phyloP scores from a whole-genome alignment of 2,329 filamentous ascomycete genomes.

The Hymenoscyphus salicellus region DNA sequence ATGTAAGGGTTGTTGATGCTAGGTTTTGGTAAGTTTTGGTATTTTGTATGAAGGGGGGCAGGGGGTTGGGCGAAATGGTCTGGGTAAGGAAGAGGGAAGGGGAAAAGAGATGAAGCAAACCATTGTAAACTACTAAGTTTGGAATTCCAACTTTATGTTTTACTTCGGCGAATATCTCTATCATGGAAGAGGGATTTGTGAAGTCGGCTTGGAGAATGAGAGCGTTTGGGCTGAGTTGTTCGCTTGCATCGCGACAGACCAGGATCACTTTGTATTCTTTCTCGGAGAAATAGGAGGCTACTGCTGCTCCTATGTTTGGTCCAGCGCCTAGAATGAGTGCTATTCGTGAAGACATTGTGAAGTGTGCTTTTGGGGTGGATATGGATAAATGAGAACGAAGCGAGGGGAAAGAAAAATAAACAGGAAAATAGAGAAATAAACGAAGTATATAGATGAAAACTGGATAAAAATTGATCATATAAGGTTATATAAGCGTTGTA shows the following conservation, averaged over 20 bases:
- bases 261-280: slow-evolving; percentile 44
- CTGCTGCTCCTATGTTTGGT: slow-evolving; percentile 38
- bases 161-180: slow-evolving; percentile 40
- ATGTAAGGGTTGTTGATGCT: too few species aligned
- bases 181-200: slow-evolving; percentile 25
- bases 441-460: too few species aligned
- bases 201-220: slow-evolving; percentile 40
- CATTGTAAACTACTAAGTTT: slow-evolving; percentile 45
- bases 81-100: too few species aligned
- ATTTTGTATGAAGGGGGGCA: too few species aligned
- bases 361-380: too few species aligned
- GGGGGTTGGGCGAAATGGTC: too few species aligned
- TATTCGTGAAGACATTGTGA: slow-evolving; percentile 11
- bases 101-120: slow-evolving; percentile 21
- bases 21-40: too few species aligned
- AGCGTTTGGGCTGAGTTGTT: slow-evolving; percentile 27
- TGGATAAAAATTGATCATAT: too few species aligned
- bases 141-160: slow-evolving; percentile 37
- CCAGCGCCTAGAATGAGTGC: slow-evolving; percentile 44
- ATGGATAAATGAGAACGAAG: background rate
- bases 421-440: too few species aligned
- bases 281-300: slow-evolving; percentile 38
- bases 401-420: background rate
- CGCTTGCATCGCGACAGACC: slow-evolving; percentile 34
- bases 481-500: too few species aligned